A percentile compares a stretch with the other conserved stretches of the same genome.
These are phyloP conservation scores for Veloporphyrellus conicus DNA, from an alignment of 1,284 basidiomycete genomes.

Conservation along the genomic window DNA sequence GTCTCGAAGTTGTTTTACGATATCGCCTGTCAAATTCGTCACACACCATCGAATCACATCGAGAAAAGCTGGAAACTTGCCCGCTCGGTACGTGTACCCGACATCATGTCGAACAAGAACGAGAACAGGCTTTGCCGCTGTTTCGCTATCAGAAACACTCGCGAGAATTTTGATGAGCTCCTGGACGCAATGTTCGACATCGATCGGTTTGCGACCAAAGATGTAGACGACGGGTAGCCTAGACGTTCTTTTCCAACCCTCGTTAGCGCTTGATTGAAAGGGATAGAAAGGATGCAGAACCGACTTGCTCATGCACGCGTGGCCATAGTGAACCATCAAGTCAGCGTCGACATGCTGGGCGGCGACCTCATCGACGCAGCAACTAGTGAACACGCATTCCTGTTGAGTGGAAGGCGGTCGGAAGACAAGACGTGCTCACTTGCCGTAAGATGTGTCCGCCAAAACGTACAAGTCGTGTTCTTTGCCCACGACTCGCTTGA, in stretches of 20 bases:
- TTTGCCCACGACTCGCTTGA: slow-evolving; percentile 54
- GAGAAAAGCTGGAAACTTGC: slow-evolving; percentile 35
- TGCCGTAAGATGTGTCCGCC: slow-evolving; percentile 96
- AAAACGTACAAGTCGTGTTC: slow-evolving; percentile 78
- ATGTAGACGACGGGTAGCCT: slow-evolving; percentile 83
- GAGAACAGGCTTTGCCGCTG: slow-evolving; percentile 6
- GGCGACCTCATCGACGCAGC: slow-evolving; percentile 95
- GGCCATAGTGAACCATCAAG: slow-evolving; percentile 91
- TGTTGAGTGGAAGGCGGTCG: slow-evolving; percentile 5
- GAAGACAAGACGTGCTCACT: slow-evolving; percentile 40
- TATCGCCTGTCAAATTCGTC: slow-evolving; percentile 30
- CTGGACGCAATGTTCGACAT: slow-evolving; percentile 48
- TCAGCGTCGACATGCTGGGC: slow-evolving; percentile 94
- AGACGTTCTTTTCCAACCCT: slow-evolving; percentile 53
- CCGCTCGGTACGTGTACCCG: slow-evolving; percentile 67
- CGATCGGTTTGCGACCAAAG: slow-evolving; percentile 65
- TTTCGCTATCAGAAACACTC: slow-evolving; percentile 4
- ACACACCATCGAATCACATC: background rate
- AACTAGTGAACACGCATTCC: slow-evolving; percentile 46
- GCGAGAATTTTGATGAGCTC: slow-evolving; percentile 40
- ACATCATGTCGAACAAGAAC: slow-evolving; percentile 77
- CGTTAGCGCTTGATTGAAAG: background rate
- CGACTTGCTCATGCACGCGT: slow-evolving; percentile 90
- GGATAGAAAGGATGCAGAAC: slow-evolving; percentile 26
- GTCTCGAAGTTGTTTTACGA: slow-evolving; percentile 35